Percentiles rank a stretch among this genome's conserved stretches.
These are phyloP conservation scores for Phanerochaete carnosa DNA, from an alignment of 768 basidiomycete genomes.

Conservation along the genomic window DNA sequence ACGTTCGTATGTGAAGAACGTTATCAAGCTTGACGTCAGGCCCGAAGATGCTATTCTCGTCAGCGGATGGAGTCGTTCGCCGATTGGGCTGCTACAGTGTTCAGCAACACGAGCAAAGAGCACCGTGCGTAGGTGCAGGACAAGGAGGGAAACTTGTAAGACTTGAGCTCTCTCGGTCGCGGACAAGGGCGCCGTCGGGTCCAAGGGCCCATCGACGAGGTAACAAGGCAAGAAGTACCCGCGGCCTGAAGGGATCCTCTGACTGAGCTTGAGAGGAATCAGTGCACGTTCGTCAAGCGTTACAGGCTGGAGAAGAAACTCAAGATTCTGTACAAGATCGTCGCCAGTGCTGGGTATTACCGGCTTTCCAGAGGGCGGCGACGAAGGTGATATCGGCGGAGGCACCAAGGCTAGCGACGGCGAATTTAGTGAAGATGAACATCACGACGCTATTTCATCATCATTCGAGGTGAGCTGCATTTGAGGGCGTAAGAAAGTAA, in stretches of 20 bases:
- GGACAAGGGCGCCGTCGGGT: too few species aligned
- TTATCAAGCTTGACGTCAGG: background rate
- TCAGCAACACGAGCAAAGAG: background rate
- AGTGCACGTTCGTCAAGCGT: background rate
- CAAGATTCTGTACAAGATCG: background rate
- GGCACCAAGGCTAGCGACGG: background rate
- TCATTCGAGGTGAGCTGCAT: too few species aligned
- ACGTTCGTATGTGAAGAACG: background rate
- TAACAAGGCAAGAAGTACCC: background rate
- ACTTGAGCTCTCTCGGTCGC: background rate
- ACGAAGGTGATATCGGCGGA: background rate
- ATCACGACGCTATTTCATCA: background rate
- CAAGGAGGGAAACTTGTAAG: background rate
- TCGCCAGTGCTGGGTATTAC: background rate
- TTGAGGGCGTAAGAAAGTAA: too few species aligned
- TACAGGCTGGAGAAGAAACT: background rate
- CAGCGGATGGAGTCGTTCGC: background rate
- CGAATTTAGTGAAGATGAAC: background rate
- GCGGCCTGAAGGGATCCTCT: background rate
- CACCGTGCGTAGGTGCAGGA: background rate
- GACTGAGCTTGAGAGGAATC: background rate
- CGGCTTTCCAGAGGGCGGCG: background rate
- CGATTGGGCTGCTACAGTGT: background rate
- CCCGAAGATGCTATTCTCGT: background rate
- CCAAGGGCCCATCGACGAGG: background rate